Evolutionary conservation across 495 filamentous ascomycete genomes (phyloP), one percentile per base, ranked within the genome.

Genomic region (Friedmanniomyces endolithicus): DNA sequence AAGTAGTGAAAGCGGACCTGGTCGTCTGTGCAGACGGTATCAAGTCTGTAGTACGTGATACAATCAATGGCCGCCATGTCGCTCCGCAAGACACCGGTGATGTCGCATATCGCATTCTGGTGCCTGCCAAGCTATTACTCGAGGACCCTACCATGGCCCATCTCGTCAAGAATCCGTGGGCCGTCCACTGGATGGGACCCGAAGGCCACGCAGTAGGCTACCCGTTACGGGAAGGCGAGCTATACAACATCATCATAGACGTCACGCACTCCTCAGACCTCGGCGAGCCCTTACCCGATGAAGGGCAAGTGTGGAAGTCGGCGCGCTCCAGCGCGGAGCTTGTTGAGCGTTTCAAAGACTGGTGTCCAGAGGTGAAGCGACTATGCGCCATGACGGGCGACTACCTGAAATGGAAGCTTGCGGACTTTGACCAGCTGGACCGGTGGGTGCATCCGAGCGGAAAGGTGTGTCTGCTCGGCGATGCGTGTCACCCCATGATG

Each of bases 401-500:
- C 17, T 61, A 55, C 34, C 27, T 61, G 47, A 61, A 61, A 29
- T 61, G 58, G 58, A 49, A 50, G 43, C 55, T 61, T 27, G 56
- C 50, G 23, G 56, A 59, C 45, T 59, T 59, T 23, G 53, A 61
- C 12, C 53, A 63, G 31, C 52, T 65, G 14, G 45, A 56, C 1
- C 35, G 33, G 9, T 65, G 63, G 63, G 58, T 56, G 11, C 34
- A 54, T 46, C 45, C 25, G 14, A 53, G 33, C 53, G 57, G 43
- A 3, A 54, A 37, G 25, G 53, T 64, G 6, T 58, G 45, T 14
- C 47, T 66, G 14, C 14, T 66, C 9, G 64, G 64, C 14, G 64
- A 66, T 48, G 55, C 62, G 0, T 62, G 49, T 46, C 64, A 66
- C 34, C 59, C 64, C 1, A 58, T 54, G 24, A 58, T 66, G 29